These are phyloP conservation scores for Vanrija pseudolonga DNA, from an alignment of 1,284 basidiomycete species.

Conservation along the genomic window DNA sequence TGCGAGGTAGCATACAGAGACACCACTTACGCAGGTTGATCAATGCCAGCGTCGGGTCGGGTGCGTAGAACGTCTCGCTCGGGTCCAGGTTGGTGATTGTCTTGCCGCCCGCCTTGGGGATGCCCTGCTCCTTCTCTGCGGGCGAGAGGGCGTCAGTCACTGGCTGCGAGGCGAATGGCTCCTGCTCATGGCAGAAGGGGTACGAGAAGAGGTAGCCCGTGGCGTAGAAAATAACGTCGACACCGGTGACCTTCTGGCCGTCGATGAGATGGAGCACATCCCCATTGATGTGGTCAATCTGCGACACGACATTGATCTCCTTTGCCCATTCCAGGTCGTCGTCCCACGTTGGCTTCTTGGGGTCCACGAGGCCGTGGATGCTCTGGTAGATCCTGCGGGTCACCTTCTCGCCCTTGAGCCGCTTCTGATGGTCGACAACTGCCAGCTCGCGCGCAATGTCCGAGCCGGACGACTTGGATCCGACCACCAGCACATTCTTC, in stretches of 20 bases:
- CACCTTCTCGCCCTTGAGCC: slow-evolving; percentile 5
- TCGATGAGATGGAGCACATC: slow-evolving; percentile 7
- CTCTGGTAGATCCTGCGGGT: slow-evolving; percentile 43
- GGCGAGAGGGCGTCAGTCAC: slow-evolving; percentile 15
- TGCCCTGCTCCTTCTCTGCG: background rate
- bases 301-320: slow-evolving; percentile 34
- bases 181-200: slow-evolving; percentile 40
- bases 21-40: slow-evolving; percentile 37
- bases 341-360: slow-evolving; percentile 11
- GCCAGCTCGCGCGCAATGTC: slow-evolving; percentile 55
- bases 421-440: slow-evolving; percentile 23
- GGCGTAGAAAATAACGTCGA: slow-evolving; percentile 50
- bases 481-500: slow-evolving; percentile 53
- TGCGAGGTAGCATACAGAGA: too few relatives aligned
- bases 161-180: slow-evolving; percentile 17
- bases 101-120: slow-evolving; percentile 18
- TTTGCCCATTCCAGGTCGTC: slow-evolving; percentile 31
- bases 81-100: slow-evolving; percentile 19
- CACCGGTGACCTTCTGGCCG: slow-evolving; percentile 20
- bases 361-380: slow-evolving; percentile 9
- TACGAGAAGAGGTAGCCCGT: slow-evolving; percentile 52
- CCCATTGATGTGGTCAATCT: slow-evolving; percentile 40
- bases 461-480: slow-evolving; percentile 53
- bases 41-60: slow-evolving; percentile 46
- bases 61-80: slow-evolving; percentile 41